Evolutionary conservation across 2,329 filamentous ascomycete species (phyloP).

Genomic region (Claviceps sorghi): DNA sequence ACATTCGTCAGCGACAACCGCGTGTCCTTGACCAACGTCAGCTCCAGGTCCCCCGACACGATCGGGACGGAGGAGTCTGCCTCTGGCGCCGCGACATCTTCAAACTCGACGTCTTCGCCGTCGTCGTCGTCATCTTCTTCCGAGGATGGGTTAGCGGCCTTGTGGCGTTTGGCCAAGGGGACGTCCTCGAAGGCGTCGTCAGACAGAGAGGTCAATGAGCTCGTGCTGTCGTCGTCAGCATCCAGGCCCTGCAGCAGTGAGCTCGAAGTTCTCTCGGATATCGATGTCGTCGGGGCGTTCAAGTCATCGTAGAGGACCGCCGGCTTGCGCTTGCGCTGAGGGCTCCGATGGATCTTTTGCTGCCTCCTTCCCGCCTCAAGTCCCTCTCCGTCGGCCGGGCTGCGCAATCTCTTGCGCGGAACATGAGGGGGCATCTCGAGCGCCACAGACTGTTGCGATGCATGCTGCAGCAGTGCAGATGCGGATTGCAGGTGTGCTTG

Average conservation of each 20-base stretch:
- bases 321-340: constrained; percentile 27
- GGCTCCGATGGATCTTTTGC: constrained; percentile 4
- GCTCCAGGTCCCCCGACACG: constrained; percentile 53
- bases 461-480: constrained; percentile 7
- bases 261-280: constrained; percentile 27
- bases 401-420: constrained; percentile 50
- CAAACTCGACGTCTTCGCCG: constrained; percentile 36
- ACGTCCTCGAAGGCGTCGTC: constrained; percentile 41
- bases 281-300: constrained; percentile 33
- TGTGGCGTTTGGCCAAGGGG: constrained; percentile 26
- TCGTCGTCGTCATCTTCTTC: constrained; percentile 8
- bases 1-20: constrained; percentile 47
- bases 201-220: constrained; percentile 38
- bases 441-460: background rate
- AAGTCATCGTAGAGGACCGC: constrained; percentile 50
- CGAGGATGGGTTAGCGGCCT: constrained; percentile 12
- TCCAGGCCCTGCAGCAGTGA: constrained; percentile 29
- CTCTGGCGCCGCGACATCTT: constrained; percentile 50
- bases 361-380: constrained; percentile 10
- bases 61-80: constrained; percentile 33
- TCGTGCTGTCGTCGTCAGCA: constrained; percentile 29
- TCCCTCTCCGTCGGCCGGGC: constrained; percentile 21
- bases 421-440: constrained; percentile 50
- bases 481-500: background rate
- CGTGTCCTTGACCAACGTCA: constrained; percentile 50